Evolutionary conservation across 2,329 filamentous ascomycete genomes (phyloP).

Genomic region (Cylindrodendrum hubeiense): DNA sequence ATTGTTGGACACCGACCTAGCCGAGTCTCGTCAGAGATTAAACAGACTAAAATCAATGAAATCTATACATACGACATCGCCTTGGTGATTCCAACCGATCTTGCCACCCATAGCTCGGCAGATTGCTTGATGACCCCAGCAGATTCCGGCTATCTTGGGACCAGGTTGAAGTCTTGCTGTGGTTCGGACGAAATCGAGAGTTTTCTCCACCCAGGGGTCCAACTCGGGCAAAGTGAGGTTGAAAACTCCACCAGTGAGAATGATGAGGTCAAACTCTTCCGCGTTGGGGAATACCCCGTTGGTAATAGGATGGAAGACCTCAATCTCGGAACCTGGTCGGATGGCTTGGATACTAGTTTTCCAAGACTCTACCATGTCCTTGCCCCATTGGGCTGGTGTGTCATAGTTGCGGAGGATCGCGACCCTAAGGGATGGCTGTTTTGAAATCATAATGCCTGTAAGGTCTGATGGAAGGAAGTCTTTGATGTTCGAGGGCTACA

Average conservation of each 20-base stretch:
- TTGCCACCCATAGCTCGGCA: slow-evolving; percentile 9
- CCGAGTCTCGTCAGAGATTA: neutral
- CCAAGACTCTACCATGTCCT: slow-evolving; percentile 9
- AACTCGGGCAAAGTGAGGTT: slow-evolving; percentile 1
- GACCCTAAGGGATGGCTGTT: neutral
- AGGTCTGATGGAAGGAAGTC: neutral
- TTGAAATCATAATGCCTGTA: slow-evolving; percentile 1
- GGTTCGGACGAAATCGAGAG: neutral
- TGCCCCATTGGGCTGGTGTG: neutral
- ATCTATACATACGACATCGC: neutral
- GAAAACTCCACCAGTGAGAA: slow-evolving; percentile 21
- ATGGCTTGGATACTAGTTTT: neutral
- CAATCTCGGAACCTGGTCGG: neutral
- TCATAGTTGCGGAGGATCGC: slow-evolving; percentile 6
- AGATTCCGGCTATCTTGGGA: slow-evolving; percentile 5
- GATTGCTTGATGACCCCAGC: slow-evolving; percentile 23
- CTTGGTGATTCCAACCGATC: neutral
- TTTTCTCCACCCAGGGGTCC: slow-evolving; percentile 1
- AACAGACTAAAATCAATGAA: neutral
- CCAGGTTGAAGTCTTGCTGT: neutral
- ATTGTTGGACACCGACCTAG: slow-evolving; percentile 3
- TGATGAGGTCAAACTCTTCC: slow-evolving; percentile 8
- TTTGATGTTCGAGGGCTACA: neutral
- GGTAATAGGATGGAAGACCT: neutral
- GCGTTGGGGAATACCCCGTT: slow-evolving; percentile 1